Base-by-base conservation (phyloP, 768 basidiomycete genomes). In the Lentinus tigrinus region DNA sequence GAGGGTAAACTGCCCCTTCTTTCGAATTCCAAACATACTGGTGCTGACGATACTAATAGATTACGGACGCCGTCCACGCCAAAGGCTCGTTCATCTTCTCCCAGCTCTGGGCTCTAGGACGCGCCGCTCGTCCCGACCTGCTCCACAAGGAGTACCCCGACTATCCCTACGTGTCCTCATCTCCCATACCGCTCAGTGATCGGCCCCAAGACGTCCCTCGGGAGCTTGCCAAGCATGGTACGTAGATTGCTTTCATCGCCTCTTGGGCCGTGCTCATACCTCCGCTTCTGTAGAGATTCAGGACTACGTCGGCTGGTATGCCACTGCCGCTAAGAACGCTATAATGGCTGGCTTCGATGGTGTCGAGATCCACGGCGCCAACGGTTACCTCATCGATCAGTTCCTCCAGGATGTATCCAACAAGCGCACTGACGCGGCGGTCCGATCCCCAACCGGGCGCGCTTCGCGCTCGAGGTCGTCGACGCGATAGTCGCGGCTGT, bases 31-130 rank as follows among this genome's bases (percentile, higher is more conserved):
- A 6, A 19, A n/a, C n/a, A 10, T 46, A 23, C 21, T 14, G 7
- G 6, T 11, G 6, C 3, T 31, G 31, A 31, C 21, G 11, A 3
- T 4, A 5, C 14, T 13, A 23, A 8, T 40, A 84, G 82, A 68
- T 91, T 17, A 81, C 79, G 14, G 76, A 80, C 10, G 79, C 76
- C 0, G 85, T 87, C 0, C 86, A 88, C 64, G 77, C 75, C 5
- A 75, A 79, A 46, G 77, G 77, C 4, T 80, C 76, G 0, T 78
- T 70, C 66, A 79, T 87, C 28, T 84, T 74, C 66, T 55, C 77
- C 24, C 85, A 88, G 65, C 75, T 85, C 1, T 83, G 84, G 76
- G 85, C 85, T 1, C 64, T 83, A 2, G 85, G 82, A 0, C 77
- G 82, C 2, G 64, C 72, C 0, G 79, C 78, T 5, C 52, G 67